Evolutionary conservation across 768 basidiomycete species (phyloP).

Genomic region (Psilocybe cyanescens): DNA sequence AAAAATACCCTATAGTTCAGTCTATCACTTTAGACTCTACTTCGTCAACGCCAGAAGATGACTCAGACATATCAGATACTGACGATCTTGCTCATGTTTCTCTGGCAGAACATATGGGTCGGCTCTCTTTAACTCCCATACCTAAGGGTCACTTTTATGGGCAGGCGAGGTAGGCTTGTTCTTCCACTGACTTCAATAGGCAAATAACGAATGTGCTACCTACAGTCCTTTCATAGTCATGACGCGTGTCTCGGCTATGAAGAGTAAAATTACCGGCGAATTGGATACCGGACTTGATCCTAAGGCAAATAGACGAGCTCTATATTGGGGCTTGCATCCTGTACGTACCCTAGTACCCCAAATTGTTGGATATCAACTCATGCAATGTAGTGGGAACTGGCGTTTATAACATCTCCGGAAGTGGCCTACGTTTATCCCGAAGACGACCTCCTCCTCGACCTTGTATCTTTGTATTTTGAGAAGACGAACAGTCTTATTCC

Average conservation of each 20-base stretch:
- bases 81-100: not conserved
- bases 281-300: not conserved
- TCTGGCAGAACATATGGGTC: not conserved
- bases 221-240: not conserved
- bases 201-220: not conserved
- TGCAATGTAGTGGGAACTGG: slow-evolving; percentile 39
- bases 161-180: not conserved
- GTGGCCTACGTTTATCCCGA: slow-evolving; percentile 49
- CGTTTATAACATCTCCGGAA: slow-evolving; percentile 17
- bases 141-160: not conserved
- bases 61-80: not conserved
- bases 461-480: slow-evolving; percentile 70
- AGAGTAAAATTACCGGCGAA: not conserved
- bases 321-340: slow-evolving; percentile 34
- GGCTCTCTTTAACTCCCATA: not conserved
- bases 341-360: slow-evolving; percentile 27
- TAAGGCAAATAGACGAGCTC: not conserved
- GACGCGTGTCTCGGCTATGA: not conserved
- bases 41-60: not conserved
- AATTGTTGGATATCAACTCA: not conserved
- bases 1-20: not conserved
- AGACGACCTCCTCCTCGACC: slow-evolving; percentile 46
- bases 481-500: slow-evolving; percentile 59
- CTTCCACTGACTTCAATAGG: not conserved
- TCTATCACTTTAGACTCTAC: not conserved